Conservation (phyloP, 2,329 filamentous ascomycete species). For the Ophiostoma sp. region DNA sequence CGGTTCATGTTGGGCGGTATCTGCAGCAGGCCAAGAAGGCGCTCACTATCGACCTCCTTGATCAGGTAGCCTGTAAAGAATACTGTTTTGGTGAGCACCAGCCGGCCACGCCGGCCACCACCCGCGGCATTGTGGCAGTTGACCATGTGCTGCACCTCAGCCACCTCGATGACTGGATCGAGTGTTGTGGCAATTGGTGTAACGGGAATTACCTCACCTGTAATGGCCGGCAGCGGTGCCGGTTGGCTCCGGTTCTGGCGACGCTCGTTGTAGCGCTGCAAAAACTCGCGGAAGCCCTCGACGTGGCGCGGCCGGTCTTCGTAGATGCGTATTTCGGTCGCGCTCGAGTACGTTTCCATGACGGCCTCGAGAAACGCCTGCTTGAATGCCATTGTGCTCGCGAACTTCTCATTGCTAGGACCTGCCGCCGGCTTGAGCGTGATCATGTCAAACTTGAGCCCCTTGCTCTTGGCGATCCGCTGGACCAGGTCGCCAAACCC, state of each 20-base stretch:
- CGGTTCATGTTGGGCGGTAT: conserved; percentile 52
- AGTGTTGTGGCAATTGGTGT: conserved; percentile 67
- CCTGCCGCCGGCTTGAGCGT: conserved; percentile 80
- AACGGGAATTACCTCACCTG: conserved; percentile 79
- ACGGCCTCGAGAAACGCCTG: conserved; percentile 74
- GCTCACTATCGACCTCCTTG: conserved; percentile 62
- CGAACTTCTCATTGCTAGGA: conserved; percentile 71
- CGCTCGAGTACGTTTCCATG: conserved; percentile 76
- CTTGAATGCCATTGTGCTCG: conserved; percentile 87
- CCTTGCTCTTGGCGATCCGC: conserved; percentile 71
- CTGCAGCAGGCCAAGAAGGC: conserved; percentile 62
- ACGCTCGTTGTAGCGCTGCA: conserved; percentile 65
- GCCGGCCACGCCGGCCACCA: conserved; percentile 36
- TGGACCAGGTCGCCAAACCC: conserved; percentile 74
- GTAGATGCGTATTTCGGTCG: conserved; percentile 75
- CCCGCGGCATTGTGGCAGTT: conserved; percentile 70
- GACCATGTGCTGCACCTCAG: conserved; percentile 82
- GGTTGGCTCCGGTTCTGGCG: conserved; percentile 13
- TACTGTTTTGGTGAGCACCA: conserved; percentile 78
- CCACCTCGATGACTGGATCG: conserved; percentile 71
- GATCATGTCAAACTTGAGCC: conserved; percentile 80
- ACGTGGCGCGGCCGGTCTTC: conserved; percentile 64
- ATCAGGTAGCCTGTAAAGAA: conserved; percentile 93
- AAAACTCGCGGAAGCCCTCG: conserved; percentile 78
- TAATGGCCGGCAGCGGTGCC: conserved; percentile 52